Evolutionary conservation across 805 yeast species (phyloP).

Genomic region (Sungouiozyma intestinalis): DNA sequence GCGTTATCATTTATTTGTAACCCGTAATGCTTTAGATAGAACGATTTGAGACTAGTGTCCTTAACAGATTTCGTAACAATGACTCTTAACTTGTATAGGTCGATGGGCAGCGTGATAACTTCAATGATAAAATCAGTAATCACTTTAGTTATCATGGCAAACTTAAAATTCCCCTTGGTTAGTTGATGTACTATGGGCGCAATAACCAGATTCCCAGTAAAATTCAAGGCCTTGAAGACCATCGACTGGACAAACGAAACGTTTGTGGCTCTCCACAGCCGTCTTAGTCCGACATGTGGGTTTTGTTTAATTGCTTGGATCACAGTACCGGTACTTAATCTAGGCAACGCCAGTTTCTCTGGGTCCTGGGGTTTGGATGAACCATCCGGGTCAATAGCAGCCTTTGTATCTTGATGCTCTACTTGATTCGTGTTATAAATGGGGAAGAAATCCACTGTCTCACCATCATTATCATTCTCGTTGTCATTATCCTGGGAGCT

Average conservation of each 20-base stretch:
- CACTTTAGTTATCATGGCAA: slow-evolving; percentile 35
- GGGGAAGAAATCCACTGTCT: slow-evolving; percentile 26
- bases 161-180: slow-evolving; percentile 2
- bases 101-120: slow-evolving; percentile 66
- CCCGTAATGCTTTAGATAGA: not conserved
- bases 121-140: slow-evolving; percentile 66
- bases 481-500: not conserved
- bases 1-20: slow-evolving; percentile 1
- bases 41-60: not conserved
- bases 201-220: not conserved
- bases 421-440: not conserved
- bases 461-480: slow-evolving; percentile 1
- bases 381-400: not conserved
- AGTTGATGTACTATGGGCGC: slow-evolving; percentile 2
- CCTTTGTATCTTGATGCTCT: not conserved
- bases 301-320: slow-evolving; percentile 52
- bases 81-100: slow-evolving; percentile 66
- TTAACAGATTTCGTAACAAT: slow-evolving; percentile 41
- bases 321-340: slow-evolving; percentile 52
- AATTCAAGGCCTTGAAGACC: slow-evolving; percentile 21
- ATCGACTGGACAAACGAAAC: slow-evolving; percentile 74
- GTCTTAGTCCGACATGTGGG: slow-evolving; percentile 50
- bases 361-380: not conserved
- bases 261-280: slow-evolving; percentile 63
- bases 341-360: not conserved